phyloP scores from a whole-genome alignment of 2,329 filamentous ascomycete species.

The Fusarium xylarioides region DNA sequence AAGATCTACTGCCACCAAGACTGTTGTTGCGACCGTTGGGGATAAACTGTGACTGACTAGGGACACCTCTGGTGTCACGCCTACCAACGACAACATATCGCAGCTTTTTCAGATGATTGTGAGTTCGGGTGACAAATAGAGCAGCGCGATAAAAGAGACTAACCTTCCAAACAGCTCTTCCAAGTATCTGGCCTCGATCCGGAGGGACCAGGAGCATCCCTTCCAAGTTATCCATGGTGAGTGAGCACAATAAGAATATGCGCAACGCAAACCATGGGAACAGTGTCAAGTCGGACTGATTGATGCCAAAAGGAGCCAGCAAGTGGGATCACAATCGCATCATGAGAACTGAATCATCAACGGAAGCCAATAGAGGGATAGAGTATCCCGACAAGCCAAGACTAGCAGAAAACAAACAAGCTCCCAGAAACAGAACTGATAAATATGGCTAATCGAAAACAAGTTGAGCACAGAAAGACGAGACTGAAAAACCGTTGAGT shows the following conservation, averaged over 20 bases:
- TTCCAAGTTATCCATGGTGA: slow-evolving; percentile 53
- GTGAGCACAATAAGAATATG: background rate
- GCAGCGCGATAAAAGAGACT: slow-evolving; percentile 20
- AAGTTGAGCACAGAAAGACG: background rate
- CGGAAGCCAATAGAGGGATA: background rate
- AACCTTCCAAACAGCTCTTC: slow-evolving; percentile 63
- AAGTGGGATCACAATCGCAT: slow-evolving; percentile 38
- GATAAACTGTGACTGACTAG: slow-evolving; percentile 52
- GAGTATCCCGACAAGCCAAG: background rate
- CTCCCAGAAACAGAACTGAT: background rate
- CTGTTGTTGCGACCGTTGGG: slow-evolving; percentile 52
- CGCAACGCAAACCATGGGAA: background rate
- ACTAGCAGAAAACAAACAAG: slow-evolving; percentile 1
- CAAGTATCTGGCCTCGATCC: slow-evolving; percentile 60
- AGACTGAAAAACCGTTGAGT: slow-evolving; percentile 13
- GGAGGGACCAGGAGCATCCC: slow-evolving; percentile 61
- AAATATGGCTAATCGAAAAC: slow-evolving; percentile 1
- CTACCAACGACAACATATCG: slow-evolving; percentile 68
- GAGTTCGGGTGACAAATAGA: slow-evolving; percentile 1
- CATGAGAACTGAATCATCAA: slow-evolving; percentile 35
- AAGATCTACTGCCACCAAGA: slow-evolving; percentile 48
- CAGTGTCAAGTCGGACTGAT: background rate
- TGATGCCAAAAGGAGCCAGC: slow-evolving; percentile 1
- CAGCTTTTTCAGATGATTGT: slow-evolving; percentile 51
- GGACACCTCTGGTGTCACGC: slow-evolving; percentile 44